Evolutionary conservation across 129 eudicot genomes (phyloP).

Genomic region (Dittrichia graveolens): DNA sequence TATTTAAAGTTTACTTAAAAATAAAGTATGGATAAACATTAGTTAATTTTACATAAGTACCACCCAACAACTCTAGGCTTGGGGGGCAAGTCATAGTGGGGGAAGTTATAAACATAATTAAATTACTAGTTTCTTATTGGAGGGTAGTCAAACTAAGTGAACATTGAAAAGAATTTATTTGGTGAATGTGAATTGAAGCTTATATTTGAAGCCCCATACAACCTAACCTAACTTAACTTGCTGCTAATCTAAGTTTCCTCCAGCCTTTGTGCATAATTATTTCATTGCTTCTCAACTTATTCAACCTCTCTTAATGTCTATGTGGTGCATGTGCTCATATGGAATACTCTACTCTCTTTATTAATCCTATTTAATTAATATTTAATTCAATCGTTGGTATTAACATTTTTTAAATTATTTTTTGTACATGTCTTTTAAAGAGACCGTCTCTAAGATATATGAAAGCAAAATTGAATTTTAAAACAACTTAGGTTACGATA

Average conservation of each 20-base stretch:
- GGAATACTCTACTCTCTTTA: slow-evolving; percentile 12
- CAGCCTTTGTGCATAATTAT: slow-evolving; percentile 25
- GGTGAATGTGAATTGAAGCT: slow-evolving; percentile 21
- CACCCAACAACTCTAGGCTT: no score
- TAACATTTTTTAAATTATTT: not conserved
- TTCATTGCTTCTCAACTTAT: slow-evolving; percentile 21
- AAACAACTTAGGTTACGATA: no score
- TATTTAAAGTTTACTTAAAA: no score
- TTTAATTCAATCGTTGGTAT: slow-evolving; percentile 9
- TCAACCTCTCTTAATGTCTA: slow-evolving; percentile 14
- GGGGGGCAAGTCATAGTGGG: no score
- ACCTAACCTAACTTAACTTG: slow-evolving; percentile 31
- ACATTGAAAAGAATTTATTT: not conserved
- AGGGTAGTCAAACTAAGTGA: no score
- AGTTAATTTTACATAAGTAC: no score
- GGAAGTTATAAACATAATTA: no score
- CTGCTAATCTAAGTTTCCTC: slow-evolving; percentile 36
- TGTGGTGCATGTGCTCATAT: slow-evolving; percentile 9
- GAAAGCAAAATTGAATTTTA: no score
- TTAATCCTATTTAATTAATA: slow-evolving; percentile 6
- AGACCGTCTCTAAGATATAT: no score
- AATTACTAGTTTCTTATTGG: no score
- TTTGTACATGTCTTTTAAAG: no score
- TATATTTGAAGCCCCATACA: slow-evolving; percentile 26
- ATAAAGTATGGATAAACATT: no score